Evolutionary conservation across 169 alveolate species (phyloP).

Genomic region (Toxoplasma gondii): DNA sequence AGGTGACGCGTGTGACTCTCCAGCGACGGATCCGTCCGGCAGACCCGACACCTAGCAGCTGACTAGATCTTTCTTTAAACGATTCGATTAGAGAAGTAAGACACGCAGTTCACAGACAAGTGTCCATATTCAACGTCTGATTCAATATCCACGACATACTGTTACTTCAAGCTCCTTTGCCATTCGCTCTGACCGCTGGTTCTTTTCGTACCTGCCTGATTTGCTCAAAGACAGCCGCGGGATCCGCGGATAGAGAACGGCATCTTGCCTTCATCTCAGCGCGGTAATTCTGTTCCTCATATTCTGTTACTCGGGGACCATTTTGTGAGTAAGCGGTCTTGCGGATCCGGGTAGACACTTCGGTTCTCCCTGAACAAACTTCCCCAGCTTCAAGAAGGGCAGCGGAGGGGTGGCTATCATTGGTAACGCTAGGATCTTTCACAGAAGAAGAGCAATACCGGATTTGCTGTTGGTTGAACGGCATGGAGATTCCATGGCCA

Average conservation of each 20-base stretch:
- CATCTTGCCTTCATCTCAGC: neutral
- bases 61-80: no score
- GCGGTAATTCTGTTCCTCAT: neutral
- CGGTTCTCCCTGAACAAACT: neutral
- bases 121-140: no score
- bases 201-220: neutral
- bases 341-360: neutral
- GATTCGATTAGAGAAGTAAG: no score
- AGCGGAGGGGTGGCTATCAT: neutral
- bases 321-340: neutral
- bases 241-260: neutral
- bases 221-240: constrained; percentile 7
- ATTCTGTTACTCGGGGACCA: neutral
- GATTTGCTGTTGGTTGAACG: neutral
- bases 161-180: no score
- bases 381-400: constrained; percentile 26
- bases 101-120: no score
- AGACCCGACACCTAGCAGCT: no score
- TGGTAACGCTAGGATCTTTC: neutral
- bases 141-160: no score
- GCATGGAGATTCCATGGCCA: neutral
- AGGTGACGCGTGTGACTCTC: no score
- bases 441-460: neutral
- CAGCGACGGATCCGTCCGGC: no score
- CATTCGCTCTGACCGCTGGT: no score